These are phyloP conservation scores for Malus hybrid DNA, from an alignment of 331 rosid genomes.

Conservation along the genomic window DNA sequence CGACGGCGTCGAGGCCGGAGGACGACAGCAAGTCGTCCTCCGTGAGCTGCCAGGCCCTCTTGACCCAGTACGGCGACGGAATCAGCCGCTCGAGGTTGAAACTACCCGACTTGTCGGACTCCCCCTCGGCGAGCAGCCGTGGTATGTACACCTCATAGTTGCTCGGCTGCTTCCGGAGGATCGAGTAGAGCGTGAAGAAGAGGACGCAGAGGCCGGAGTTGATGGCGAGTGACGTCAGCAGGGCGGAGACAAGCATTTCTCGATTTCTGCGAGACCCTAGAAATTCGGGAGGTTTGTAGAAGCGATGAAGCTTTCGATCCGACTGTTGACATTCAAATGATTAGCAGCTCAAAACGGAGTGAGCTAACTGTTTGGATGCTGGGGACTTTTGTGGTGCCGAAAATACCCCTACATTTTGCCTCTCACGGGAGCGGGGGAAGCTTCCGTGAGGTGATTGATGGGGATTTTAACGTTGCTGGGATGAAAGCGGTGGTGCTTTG, in stretches of 20 bases:
- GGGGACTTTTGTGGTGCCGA: neutral
- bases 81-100: conserved; percentile 74
- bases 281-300: neutral
- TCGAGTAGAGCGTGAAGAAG: conserved; percentile 67
- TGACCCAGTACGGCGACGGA: conserved; percentile 81
- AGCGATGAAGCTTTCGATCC: too few relatives aligned
- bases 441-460: neutral
- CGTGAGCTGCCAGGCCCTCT: conserved; percentile 67
- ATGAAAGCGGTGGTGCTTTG: neutral
- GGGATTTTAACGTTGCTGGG: neutral
- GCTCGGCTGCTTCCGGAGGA: conserved; percentile 71
- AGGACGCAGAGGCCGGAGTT: conserved; percentile 70
- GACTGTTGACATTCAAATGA: neutral
- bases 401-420: neutral
- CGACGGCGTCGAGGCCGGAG: conserved; percentile 77
- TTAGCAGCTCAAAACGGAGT: neutral
- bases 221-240: conserved; percentile 74
- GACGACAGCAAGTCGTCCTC: conserved; percentile 64
- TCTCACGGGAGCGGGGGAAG: neutral
- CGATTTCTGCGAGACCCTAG: neutral
- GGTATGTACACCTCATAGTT: conserved; percentile 69
- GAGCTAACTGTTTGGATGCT: neutral
- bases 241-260: conserved; percentile 76
- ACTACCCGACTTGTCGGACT: conserved; percentile 29
- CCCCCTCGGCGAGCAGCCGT: conserved; percentile 60